Base-by-base conservation (phyloP, 2,329 filamentous ascomycete species). In the Verticillium tricorpus region DNA sequence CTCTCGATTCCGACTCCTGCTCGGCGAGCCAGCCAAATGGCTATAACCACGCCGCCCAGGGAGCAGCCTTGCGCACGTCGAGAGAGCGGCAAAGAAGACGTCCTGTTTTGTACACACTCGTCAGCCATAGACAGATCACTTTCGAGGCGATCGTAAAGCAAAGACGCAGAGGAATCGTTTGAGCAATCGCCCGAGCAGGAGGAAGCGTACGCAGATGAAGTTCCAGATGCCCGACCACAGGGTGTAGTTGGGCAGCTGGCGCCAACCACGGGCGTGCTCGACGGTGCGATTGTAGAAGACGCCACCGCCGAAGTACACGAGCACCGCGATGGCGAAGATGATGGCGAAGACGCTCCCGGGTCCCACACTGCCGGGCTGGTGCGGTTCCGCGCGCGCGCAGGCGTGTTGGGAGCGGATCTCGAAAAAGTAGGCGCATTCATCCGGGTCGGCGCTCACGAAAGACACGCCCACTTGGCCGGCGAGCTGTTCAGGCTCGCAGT, bases 271-370 rank as follows among this genome's bases (percentile, higher is more conserved):
- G 69, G 96, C 93, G 74, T 99, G 92, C 77, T 93, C 89, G 62
- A 99, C 93, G 35, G 92, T 96, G 63, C 95, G 87, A 76, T 97
- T 94, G 80, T 98, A 99, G 65, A 97, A 93, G 69, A 96, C 90
- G 70, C 95, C 95, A 68, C 95, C 95, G 40, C 96, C 84, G 61
- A 97, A 80, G 76, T 99, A 99, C 25, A 95, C 95, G 11, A 94
- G 78, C 40, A 97, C 83, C 11, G 93, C 91, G 63, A 87, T 84
- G 63, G 82, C 80, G 67, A 86, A 85, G 73, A 99, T 98, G 66
- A 98, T 89, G 64, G 91, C 90, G 72, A 99, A 99, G 14, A 99
- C 75, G 80, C 92, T 77, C 73, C 90, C 70, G 75, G 95, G 78
- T 71, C 91, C 76, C 81, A 89, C 78, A 76, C 88, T 79, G 80